Conservation (phyloP, 2,329 filamentous ascomycete species). For the Lasiodiplodia hormozganensis region DNA sequence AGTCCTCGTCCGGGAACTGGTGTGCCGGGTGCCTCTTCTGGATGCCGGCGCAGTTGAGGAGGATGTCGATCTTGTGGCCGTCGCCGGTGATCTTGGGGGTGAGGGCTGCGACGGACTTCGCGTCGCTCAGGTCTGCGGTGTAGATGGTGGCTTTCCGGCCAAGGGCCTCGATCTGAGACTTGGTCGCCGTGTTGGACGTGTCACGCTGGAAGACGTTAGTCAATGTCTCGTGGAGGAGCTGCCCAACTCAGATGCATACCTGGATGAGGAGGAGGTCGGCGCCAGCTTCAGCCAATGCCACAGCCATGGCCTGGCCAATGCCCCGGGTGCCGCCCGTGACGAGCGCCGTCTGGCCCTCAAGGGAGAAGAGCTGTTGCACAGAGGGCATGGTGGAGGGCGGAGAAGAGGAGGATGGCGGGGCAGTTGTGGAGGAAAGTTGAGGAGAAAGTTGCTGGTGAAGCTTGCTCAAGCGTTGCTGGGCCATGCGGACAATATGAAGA, state of each 20-base stretch:
- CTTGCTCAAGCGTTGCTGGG: constrained; percentile 15
- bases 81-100: constrained; percentile 67
- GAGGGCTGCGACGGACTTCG: constrained; percentile 66
- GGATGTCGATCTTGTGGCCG: constrained; percentile 72
- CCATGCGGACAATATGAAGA: constrained; percentile 21
- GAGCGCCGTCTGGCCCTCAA: constrained; percentile 57
- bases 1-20: constrained; percentile 77
- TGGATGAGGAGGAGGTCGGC: constrained; percentile 59
- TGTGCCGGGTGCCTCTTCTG: constrained; percentile 79
- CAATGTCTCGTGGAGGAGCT: not conserved
- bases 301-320: constrained; percentile 59
- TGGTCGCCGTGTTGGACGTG: constrained; percentile 63
- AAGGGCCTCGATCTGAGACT: constrained; percentile 67
- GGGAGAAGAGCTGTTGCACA: constrained; percentile 55
- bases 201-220: constrained; percentile 56
- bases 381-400: constrained; percentile 41
- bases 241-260: constrained; percentile 38
- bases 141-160: constrained; percentile 73
- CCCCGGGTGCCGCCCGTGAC: constrained; percentile 59
- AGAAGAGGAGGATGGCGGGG: constrained; percentile 37
- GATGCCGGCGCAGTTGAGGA: constrained; percentile 88
- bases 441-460: constrained; percentile 18
- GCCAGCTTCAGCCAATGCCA: constrained; percentile 58
- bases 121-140: constrained; percentile 70
- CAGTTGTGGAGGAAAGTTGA: constrained; percentile 16